Evolutionary conservation across 805 yeast species (phyloP).

Genomic region (Candida silvicultrix): DNA sequence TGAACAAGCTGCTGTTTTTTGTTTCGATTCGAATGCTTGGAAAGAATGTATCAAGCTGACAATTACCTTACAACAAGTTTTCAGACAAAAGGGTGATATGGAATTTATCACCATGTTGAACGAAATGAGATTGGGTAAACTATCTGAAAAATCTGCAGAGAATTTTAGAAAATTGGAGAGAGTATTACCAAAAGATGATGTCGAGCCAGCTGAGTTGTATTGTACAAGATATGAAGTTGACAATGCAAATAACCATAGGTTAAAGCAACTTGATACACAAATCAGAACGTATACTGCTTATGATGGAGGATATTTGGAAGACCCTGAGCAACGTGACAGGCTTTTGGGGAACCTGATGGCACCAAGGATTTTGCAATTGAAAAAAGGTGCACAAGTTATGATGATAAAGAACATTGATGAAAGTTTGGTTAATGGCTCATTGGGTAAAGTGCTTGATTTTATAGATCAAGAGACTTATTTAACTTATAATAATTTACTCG

Average conservation of each 20-base stretch:
- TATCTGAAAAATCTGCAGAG: slow-evolving; percentile 38
- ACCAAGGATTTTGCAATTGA: slow-evolving; percentile 48
- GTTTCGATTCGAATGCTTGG: slow-evolving; percentile 67
- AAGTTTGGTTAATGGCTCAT: slow-evolving; percentile 68
- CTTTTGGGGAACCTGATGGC: slow-evolving; percentile 56
- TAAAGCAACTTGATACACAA: slow-evolving; percentile 39
- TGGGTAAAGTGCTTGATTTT: slow-evolving; percentile 63
- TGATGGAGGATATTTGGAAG: slow-evolving; percentile 47
- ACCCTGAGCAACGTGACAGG: slow-evolving; percentile 34
- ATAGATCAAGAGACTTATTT: slow-evolving; percentile 44
- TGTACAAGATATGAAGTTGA: slow-evolving; percentile 73
- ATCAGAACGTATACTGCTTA: slow-evolving; percentile 37
- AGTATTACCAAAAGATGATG: slow-evolving; percentile 47
- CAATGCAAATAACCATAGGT: slow-evolving; percentile 47
- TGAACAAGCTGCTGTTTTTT: slow-evolving; percentile 35
- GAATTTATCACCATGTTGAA: slow-evolving; percentile 68
- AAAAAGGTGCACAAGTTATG: slow-evolving; percentile 78
- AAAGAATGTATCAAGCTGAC: slow-evolving; percentile 47
- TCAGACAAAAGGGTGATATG: slow-evolving; percentile 71
- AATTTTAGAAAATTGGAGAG: slow-evolving; percentile 51
- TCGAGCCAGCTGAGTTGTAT: slow-evolving; percentile 68
- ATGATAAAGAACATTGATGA: slow-evolving; percentile 71
- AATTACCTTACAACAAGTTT: slow-evolving; percentile 56
- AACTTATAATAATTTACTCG: slow-evolving; percentile 25
- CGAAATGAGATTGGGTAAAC: slow-evolving; percentile 61